phyloP scores from a whole-genome alignment of 1,284 basidiomycete genomes.

The Phlebopus sp. region DNA sequence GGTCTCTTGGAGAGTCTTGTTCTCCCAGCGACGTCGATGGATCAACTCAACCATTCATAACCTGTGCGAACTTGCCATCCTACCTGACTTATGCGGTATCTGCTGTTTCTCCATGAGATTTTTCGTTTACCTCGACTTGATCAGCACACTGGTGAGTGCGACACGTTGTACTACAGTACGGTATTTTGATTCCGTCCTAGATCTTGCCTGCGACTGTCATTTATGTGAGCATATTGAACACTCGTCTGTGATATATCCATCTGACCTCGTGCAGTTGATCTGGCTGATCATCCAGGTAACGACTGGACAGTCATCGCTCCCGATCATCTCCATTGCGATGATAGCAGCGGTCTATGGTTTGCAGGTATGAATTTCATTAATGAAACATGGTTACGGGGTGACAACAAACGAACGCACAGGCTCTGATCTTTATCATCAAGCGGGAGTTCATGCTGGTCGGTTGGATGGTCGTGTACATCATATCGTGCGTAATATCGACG shows the following conservation, averaged over 20 bases:
- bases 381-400: constrained; percentile 13
- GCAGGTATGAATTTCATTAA: constrained; percentile 52
- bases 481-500: constrained; percentile 60
- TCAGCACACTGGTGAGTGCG: constrained; percentile 78
- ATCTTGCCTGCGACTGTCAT: constrained; percentile 93
- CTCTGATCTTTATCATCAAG: constrained; percentile 93
- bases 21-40: constrained; percentile 97
- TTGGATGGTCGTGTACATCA: constrained; percentile 98
- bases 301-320: constrained; percentile 68
- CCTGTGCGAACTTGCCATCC: constrained; percentile 86
- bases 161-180: constrained; percentile 2
- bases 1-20: constrained; percentile 83
- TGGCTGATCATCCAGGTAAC: constrained; percentile 86
- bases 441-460: constrained; percentile 98
- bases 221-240: constrained; percentile 60
- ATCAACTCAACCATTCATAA: constrained; percentile 99
- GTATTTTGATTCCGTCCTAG: constrained; percentile 34
- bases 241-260: not conserved
- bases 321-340: constrained; percentile 88
- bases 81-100: constrained; percentile 94
- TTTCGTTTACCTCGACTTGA: constrained; percentile 92
- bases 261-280: constrained; percentile 50
- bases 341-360: constrained; percentile 83
- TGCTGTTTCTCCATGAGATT: constrained; percentile 99
- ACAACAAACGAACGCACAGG: constrained; percentile 44